Base-by-base conservation (phyloP, 805 yeast species). In the Zygosaccharomyces bisporus region DNA sequence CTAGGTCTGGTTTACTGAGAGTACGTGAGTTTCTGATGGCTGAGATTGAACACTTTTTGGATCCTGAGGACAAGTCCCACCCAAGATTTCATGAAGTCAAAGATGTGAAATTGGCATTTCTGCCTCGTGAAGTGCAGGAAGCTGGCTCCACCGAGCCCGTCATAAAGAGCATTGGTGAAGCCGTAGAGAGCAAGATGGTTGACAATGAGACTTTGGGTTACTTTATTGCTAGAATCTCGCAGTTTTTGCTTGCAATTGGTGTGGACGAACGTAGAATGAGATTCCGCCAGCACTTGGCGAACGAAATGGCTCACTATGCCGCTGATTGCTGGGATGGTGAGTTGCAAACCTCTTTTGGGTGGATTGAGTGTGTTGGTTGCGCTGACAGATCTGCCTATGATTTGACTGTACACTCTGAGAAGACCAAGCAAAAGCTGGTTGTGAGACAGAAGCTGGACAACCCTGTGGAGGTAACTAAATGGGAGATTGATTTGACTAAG, bases 281-380 rank as follows among this genome's bases (percentile, higher is more conserved):
- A 69, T 93, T 93, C 80, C 86, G 99, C 76, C 99, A 93, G 75
- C 99, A 93, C 72, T 83, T 93, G 95, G 76, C 83, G 57, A 93
- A 93, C 67, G 99, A 93, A 74, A 93, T 93, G 99, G 99, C 99
- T 14, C 99, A 93, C 69, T 93, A 93, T 68, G 99, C 99, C 49
- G 82, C 95, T 56, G 99, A 93, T 73, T 93, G 99, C 76, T 93
- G 99, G 99, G 99, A 93, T 72, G 97, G 95, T 54, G 99, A 93
- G 74, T 76, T 93, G 60, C 82, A 86, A 58, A 83, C 96, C 34
- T 87, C 96, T 25, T 93, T 88, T 60, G 99, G 99, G 59, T 93
- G 99, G 99, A 86, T 93, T 59, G 99, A 93, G 74, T 95, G 99
- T 81, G 97, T 93, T 66, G 99, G 99, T 56, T 93, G 98, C 74